Evolutionary conservation across 345 rosid species (phyloP), one percentile per base, ranked within the genome.

Genomic region (Leavenworthia alabamica): DNA sequence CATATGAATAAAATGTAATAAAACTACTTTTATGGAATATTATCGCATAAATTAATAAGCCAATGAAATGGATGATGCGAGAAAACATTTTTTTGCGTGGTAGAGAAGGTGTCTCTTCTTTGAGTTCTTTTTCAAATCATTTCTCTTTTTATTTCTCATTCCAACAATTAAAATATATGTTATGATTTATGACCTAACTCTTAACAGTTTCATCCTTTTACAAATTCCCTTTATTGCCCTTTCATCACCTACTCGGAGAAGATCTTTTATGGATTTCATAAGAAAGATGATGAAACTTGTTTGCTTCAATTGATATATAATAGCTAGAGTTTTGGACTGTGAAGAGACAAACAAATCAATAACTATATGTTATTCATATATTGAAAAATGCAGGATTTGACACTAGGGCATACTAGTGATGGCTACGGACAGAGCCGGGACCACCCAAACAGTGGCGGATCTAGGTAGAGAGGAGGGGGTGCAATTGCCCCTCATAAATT

Each of bases 111-210:
- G 52, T 56, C 69, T 70, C 59, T 46, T 28, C 47, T 46, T 27
- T 70, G 74, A 70, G 69, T 70, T 70, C 14, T 56, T 11, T 62
- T 56, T 63, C 68, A 48, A 60, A 20, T 62, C 69, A 8, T 63
- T 55, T 61, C n/a, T n/a, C n/a, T n/a, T n/a, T n/a, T n/a, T n/a
- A n/a, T n/a, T n/a, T n/a, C 14, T 61, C 59, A 52, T 29, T 61
- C 68, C 66, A 56, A 29, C 55, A 17, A 55, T 46, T 70, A 62
- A 39, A 62, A 46, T 39, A 14, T 36, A n/a, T n/a, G 62, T 42
- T 15, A 41, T n/a, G n/a, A n/a, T n/a, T n/a, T n/a, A n/a, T n/a
- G n/a, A n/a, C n/a, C n/a, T n/a, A n/a, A n/a, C n/a, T n/a, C 40
- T 28, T 62, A 62, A 62, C 16, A 70, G 50, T 41, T 51, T 36